Conservation (phyloP, 345 rosid species). For the Erysimum cheiranthoides region DNA sequence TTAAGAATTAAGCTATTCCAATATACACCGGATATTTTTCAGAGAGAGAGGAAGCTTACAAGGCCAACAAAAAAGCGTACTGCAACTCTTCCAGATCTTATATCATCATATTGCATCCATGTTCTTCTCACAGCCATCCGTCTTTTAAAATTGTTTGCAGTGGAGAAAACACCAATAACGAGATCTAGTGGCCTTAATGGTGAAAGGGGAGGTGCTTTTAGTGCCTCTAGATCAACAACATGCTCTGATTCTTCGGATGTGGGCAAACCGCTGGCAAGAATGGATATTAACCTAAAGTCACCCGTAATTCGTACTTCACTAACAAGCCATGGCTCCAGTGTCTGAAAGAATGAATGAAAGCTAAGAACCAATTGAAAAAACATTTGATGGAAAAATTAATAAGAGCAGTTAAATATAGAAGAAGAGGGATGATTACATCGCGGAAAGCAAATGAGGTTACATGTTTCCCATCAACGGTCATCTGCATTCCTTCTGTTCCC, state of each 20-base stretch:
- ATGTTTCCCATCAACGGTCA: conserved; percentile 97
- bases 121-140: conserved; percentile 98
- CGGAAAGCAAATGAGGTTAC: conserved; percentile 91
- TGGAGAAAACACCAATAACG: conserved; percentile 92
- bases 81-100: conserved; percentile 74
- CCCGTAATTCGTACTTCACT: conserved; percentile 88
- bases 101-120: conserved; percentile 95
- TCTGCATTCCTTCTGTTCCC: conserved; percentile 91
- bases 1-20: background rate
- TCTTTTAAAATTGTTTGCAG: conserved; percentile 91
- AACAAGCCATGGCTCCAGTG: conserved; percentile 97
- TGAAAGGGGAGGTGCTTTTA: conserved; percentile 72
- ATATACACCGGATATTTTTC: background rate
- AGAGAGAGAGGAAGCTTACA: conserved; percentile 58
- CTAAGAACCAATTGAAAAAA: conserved; percentile 33
- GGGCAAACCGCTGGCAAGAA: conserved; percentile 88
- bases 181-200: conserved; percentile 64
- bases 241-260: conserved; percentile 90
- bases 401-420: conserved; percentile 7
- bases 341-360: conserved; percentile 49
- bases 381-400: conserved; percentile 23
- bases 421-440: conserved; percentile 66
- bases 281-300: conserved; percentile 70
- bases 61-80: conserved; percentile 98
- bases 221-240: conserved; percentile 62